Percentiles rank a stretch among this genome's conserved stretches.
phyloP scores from a whole-genome alignment of 306 rosid genomes.

The apple (Malus domestica) region ASM211411v1 NC_041802.1:27508001-27508500 shows the following conservation, averaged over 20 bases:
- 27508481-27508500: constrained; percentile 94
- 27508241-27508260: too few relatives aligned
- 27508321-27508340: too few relatives aligned
- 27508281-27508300: too few relatives aligned
- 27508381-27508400: background rate
- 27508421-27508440: constrained; percentile 51
- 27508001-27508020: constrained; percentile 1
- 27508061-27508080: background rate
- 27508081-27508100: background rate
- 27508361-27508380: background rate
- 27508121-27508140: background rate
- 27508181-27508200: too few relatives aligned
- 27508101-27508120: background rate
- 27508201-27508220: too few relatives aligned
- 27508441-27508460: constrained; percentile 96
- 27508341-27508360: background rate
- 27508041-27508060: background rate
- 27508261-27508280: too few relatives aligned
- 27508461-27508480: constrained; percentile 98
- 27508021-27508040: background rate
- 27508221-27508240: too few relatives aligned
- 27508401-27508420: background rate
- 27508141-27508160: too few relatives aligned
- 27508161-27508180: too few relatives aligned
- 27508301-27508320: too few relatives aligned